A percentile compares a stretch with the other conserved stretches of the same genome.
These are phyloP conservation scores for Cladosporium cucumerinum DNA, from an alignment of 2,329 filamentous ascomycete species.

Conservation along the genomic window DNA sequence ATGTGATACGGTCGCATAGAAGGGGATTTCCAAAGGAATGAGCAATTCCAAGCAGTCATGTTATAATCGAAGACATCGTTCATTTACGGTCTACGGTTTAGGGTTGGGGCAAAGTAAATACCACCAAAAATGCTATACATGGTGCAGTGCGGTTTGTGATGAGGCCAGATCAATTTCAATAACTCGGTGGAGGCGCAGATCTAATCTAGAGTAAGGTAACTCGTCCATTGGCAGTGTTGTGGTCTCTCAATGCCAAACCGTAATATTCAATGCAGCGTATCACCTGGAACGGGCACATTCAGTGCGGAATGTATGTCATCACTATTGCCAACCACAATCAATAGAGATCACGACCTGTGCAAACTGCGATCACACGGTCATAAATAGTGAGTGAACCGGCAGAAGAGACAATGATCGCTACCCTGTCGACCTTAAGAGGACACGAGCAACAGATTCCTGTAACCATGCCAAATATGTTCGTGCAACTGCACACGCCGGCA, in stretches of 20 bases:
- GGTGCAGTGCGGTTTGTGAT: neutral
- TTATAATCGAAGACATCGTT: neutral
- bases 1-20: neutral
- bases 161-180: neutral
- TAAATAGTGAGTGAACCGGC: neutral
- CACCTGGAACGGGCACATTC: neutral
- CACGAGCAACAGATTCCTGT: neutral
- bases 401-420: neutral
- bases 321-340: neutral
- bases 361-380: neutral
- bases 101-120: neutral
- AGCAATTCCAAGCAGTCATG: neutral
- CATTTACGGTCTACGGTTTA: neutral
- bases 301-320: neutral
- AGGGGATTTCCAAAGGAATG: no score
- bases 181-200: neutral
- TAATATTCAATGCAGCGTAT: neutral
- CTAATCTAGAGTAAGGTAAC: neutral
- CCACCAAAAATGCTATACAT: neutral
- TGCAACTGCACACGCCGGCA: neutral
- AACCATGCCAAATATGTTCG: neutral
- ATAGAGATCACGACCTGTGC: neutral
- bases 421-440: neutral
- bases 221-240: neutral
- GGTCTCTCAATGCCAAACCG: neutral